Evolutionary conservation across 805 yeast genomes (phyloP), one percentile per base, ranked within the genome.

Genomic region (Candida alai): DNA sequence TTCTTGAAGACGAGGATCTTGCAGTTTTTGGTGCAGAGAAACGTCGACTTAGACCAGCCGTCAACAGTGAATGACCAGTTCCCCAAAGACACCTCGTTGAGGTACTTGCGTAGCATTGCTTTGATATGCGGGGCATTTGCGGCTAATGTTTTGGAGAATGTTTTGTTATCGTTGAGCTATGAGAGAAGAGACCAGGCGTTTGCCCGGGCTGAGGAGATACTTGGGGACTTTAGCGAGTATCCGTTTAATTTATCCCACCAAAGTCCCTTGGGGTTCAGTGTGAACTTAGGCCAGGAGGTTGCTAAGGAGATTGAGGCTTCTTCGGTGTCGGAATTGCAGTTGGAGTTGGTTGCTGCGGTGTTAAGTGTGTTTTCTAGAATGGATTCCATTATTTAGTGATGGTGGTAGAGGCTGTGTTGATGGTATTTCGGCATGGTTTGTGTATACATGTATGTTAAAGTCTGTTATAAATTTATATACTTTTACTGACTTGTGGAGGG

Each of bases 91-190:
- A 73, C 84, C 1, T 76, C 82, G 24, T 84, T 75, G 65, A 76
- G 80, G 45, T 70, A 76, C 51, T 69, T 93, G 37, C 77, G 98
- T 51, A 73, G 95, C 4, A 70, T 93, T 27, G 73, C 93, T 16
- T 73, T 93, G 45, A 86, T 87, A 13, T 80, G 89, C 49, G 94
- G 94, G 12, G 78, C 96, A 13, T 87, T 86, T 54, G 97, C 97
- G 19, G 98, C 97, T 27, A 93, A 88, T 56, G 98, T 93, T 9
- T 73, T 93, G 47, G 98, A 93, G 50, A 93, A 90, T 54, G 90
- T 87, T 3, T 68, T 89, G 39, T 68, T 78, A 28, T 70, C 80
- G 19, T 68, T 89, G 42, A 81, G 80, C 46, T 88, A 86, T 56
- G 96, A 87, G 47, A 84, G 79, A 45, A 77, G 97, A 49, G 98